Base-by-base conservation (phyloP, 2,329 filamentous ascomycete species). In the Colletotrichum gloeosporioides region DNA sequence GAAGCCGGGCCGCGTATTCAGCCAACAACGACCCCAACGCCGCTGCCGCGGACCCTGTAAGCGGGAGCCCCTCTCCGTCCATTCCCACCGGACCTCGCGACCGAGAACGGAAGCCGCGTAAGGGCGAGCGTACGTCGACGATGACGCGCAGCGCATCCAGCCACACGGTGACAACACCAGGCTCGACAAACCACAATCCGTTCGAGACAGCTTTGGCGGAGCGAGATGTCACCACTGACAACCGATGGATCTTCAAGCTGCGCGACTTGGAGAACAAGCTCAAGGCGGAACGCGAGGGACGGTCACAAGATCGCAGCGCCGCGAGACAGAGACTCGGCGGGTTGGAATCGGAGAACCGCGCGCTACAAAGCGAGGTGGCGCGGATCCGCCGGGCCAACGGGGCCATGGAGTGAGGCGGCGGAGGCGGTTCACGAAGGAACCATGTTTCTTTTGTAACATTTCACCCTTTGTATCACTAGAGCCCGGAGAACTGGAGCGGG, bases 231-330 rank as follows among this genome's bases (percentile, higher is more conserved):
- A 49, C 77, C 36, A 81, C 79, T 8, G 94, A 96, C 79, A 93
- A 95, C 78, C 92, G 94, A 79, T 98, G 95, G 95, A 92, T 98
- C 78, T 91, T 98, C 78, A 89, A 97, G 8, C 88, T 99, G 39
- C 92, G 95, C 73, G 96, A 99, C 82, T 88, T 99, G 79, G 97
- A 99, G 87, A 91, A 93, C 79, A 92, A 98, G 80, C 88, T 99
- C 22, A 98, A 98, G 84, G 93, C 95, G 62, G 97, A 99, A 86
- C 89, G 97, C 16, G 97, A 99, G 84, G 96, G 93, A 2, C 88
- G 97, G 61, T 88, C 98, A 69, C 88, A 98, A 74, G 97, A 99
- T 85, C 92, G 97, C 5, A 94, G 91, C 64, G 96, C 95, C 29
- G 96, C 96, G 32, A 88, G 95, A 71, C 94, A 96, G 86, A 89